These are phyloP conservation scores for Diaporthe velutina DNA, from an alignment of 2,329 filamentous ascomycete species.

Conservation along the genomic window DNA sequence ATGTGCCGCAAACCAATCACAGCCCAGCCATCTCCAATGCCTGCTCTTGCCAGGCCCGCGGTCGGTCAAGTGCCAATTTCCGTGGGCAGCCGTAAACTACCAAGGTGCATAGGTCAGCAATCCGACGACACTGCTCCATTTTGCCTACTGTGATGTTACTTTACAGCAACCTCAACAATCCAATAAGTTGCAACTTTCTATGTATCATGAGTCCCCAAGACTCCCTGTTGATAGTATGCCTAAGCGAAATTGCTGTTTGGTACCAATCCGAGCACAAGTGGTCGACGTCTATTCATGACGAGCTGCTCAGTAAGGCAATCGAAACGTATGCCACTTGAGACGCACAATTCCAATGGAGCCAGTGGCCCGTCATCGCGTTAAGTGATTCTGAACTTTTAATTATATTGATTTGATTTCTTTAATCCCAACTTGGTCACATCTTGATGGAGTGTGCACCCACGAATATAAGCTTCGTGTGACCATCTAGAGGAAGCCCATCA, in stretches of 20 bases:
- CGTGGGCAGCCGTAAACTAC: neutral
- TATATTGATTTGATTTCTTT: neutral
- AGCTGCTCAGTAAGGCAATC: neutral
- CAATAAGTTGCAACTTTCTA: too few species aligned
- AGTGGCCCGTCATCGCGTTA: neutral
- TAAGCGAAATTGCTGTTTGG: neutral
- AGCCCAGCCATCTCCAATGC: constrained; percentile 17
- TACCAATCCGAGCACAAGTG: neutral
- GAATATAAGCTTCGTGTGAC: neutral
- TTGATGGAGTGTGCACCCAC: neutral
- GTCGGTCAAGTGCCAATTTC: constrained; percentile 13
- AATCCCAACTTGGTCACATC: neutral
- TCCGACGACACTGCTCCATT: neutral
- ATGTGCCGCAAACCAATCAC: neutral
- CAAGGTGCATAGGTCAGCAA: neutral
- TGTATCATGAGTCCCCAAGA: too few species aligned
- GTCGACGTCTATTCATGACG: too few species aligned
- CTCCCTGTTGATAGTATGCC: neutral
- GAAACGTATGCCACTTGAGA: neutral
- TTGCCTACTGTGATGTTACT: neutral
- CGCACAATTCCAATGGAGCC: neutral
- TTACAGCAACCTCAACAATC: neutral
- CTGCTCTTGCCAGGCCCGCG: constrained; percentile 1
- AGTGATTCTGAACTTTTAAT: neutral
- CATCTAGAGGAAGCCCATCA: neutral